Percentiles rank a stretch among this genome's conserved stretches.
phyloP scores from a whole-genome alignment of 345 rosid species.

The Odontarrhena argentea region DNA sequence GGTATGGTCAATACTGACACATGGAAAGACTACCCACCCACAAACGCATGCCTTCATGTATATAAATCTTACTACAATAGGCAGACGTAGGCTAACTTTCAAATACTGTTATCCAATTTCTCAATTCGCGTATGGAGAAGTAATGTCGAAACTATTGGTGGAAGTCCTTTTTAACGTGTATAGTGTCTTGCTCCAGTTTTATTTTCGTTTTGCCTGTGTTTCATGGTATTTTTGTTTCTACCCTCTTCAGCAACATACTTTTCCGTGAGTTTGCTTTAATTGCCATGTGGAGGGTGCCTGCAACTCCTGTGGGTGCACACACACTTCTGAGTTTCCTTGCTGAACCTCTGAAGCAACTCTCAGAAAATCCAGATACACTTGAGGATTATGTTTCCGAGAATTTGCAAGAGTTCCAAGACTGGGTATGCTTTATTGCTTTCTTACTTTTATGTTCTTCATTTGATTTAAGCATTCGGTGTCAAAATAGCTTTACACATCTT shows the following conservation, averaged over 20 bases:
- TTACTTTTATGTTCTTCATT: constrained; percentile 14
- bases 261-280: constrained; percentile 95
- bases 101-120: constrained; percentile 7
- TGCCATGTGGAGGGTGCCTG: constrained; percentile 99
- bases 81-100: constrained; percentile 9
- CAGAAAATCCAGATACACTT: constrained; percentile 59
- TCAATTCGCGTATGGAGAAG: constrained; percentile 7
- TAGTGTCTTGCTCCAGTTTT: neutral
- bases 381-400: constrained; percentile 73
- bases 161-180: neutral
- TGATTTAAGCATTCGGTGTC: constrained; percentile 12
- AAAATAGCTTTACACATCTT: constrained; percentile 10
- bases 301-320: constrained; percentile 96
- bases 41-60: constrained; percentile 4
- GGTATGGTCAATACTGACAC: constrained; percentile 48
- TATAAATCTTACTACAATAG: constrained; percentile 6
- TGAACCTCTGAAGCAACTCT: constrained; percentile 95
- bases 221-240: constrained; percentile 21
- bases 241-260: constrained; percentile 67
- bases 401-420: constrained; percentile 86
- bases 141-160: neutral
- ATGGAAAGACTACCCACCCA: neutral
- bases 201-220: constrained; percentile 24
- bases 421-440: constrained; percentile 60
- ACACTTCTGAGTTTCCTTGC: constrained; percentile 89